Evolutionary conservation across 306 rosid genomes (phyloP), one percentile per base, ranked within the genome.

Genomic region (Hippophae gyantsensis): DNA sequence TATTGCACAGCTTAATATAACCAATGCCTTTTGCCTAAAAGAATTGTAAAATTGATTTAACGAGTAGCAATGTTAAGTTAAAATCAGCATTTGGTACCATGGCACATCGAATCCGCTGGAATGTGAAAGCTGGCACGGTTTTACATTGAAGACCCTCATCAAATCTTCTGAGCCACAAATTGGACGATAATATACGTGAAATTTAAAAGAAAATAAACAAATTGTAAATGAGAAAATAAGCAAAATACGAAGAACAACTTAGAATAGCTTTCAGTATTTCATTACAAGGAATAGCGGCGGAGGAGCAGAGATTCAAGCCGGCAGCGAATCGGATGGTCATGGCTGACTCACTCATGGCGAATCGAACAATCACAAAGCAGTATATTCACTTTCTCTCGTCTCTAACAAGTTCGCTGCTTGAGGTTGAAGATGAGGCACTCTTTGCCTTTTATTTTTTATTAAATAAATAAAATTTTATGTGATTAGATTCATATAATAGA

Each of bases 141-240:
- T 72, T 32, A 60, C 73, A 40, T 71, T 74, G n/a, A 75, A 63
- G 23, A 43, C 65, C 59, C 76, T 82, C 26, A 61, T 70, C 25
- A 71, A 63, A 38, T 88, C 96, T 58, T 85, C 99, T 40, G 74
- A 54, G 65, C 69, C 80, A 95, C 93, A 84, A 86, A 73, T 69
- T 60, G 95, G 84, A 73, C 97, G 94, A 65, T 61, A 75, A 74
- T 78, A 95, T 86, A 75, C 45, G 6, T 57, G 13, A 7, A 38
- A 18, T 5, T 10, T 6, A 42, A 13, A 11, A 26, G 45, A n/a
- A 11, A 9, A 48, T 52, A 57, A 71, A 49, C 11, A 7, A 10
- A 27, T 13, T 13, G 26, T 46, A 62, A 58, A 45, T 5, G 50
- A 56, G 27, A 65, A 60, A 71, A 67, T 52, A 26, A 12, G 12